Evolutionary conservation across 2,329 filamentous ascomycete species (phyloP).

Genomic region (Capronia americana): DNA sequence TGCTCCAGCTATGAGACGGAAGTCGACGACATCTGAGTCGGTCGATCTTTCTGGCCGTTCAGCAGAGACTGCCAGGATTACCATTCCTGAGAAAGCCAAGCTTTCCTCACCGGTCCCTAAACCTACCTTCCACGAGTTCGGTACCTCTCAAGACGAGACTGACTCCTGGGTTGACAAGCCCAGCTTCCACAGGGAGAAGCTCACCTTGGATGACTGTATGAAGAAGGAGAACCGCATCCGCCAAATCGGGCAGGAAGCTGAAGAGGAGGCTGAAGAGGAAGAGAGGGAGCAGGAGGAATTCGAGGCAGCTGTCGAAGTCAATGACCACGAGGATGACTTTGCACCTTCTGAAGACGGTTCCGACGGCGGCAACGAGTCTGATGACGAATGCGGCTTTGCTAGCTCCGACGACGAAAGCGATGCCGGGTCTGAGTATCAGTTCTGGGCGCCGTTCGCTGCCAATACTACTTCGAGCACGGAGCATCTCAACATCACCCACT

Average conservation of each 20-base stretch:
- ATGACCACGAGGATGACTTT: constrained; percentile 70
- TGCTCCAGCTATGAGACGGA: constrained; percentile 40
- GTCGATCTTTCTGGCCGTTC: constrained; percentile 32
- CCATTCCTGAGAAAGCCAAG: constrained; percentile 8
- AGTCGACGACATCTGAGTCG: constrained; percentile 24
- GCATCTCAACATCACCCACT: constrained; percentile 54
- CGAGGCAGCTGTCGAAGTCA: constrained; percentile 57
- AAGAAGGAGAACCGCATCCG: constrained; percentile 89
- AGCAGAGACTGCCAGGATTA: constrained; percentile 25
- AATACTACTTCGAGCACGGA: constrained; percentile 61
- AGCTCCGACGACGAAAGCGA: constrained; percentile 73
- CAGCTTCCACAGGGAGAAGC: constrained; percentile 67
- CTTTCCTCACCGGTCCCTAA: constrained; percentile 14
- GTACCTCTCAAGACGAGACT: constrained; percentile 77
- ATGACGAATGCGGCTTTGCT: constrained; percentile 75
- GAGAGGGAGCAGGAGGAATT: constrained; percentile 66
- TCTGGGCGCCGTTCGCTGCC: constrained; percentile 62
- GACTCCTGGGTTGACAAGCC: constrained; percentile 90
- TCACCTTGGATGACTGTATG: constrained; percentile 89
- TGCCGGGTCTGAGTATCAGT: constrained; percentile 67
- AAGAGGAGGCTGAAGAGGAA: constrained; percentile 83
- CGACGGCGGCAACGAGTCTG: constrained; percentile 78
- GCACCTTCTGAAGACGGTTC: constrained; percentile 61
- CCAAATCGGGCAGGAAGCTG: constrained; percentile 83
- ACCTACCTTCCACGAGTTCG: constrained; percentile 82